phyloP scores from a whole-genome alignment of 1,139 yeast genomes.

The Casaregolazyma suthepensis region DNA sequence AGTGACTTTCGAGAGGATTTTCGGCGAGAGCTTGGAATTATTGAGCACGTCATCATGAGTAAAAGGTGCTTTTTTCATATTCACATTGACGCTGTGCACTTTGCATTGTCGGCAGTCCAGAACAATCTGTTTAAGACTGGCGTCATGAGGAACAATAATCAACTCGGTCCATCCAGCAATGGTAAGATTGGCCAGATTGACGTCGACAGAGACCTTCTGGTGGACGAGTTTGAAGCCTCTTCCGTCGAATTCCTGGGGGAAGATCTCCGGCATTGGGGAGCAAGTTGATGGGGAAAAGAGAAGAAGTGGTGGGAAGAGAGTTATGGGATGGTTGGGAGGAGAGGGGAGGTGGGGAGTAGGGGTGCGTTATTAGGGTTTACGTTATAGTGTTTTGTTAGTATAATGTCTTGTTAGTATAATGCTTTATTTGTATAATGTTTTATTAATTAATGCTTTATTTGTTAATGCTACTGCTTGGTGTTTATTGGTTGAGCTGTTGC shows the following conservation, averaged over 20 bases:
- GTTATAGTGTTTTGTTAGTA: too few species aligned
- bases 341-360: neutral
- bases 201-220: constrained; percentile 63
- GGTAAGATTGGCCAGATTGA: constrained; percentile 49
- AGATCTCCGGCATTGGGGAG: constrained; percentile 5
- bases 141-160: constrained; percentile 66
- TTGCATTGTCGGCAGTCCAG: constrained; percentile 78
- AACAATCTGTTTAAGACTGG: constrained; percentile 50
- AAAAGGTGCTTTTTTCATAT: constrained; percentile 48
- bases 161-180: constrained; percentile 77
- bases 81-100: constrained; percentile 58
- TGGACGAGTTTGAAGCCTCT: constrained; percentile 32
- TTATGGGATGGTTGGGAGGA: neutral
- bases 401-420: too few species aligned
- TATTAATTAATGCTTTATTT: too few species aligned
- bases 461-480: too few species aligned
- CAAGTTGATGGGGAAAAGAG: neutral
- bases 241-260: neutral
- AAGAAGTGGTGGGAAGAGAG: neutral
- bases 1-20: constrained; percentile 27
- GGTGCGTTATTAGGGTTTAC: neutral
- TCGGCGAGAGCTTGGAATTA: constrained; percentile 38
- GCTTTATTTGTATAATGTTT: too few species aligned
- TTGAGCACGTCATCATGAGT: constrained; percentile 46
- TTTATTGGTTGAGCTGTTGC: too few species aligned